A percentile compares a stretch with the other conserved stretches of the same genome.
phyloP scores from a whole-genome alignment of 1,284 basidiomycete genomes.

The Cryptococcus maquisensis region DNA sequence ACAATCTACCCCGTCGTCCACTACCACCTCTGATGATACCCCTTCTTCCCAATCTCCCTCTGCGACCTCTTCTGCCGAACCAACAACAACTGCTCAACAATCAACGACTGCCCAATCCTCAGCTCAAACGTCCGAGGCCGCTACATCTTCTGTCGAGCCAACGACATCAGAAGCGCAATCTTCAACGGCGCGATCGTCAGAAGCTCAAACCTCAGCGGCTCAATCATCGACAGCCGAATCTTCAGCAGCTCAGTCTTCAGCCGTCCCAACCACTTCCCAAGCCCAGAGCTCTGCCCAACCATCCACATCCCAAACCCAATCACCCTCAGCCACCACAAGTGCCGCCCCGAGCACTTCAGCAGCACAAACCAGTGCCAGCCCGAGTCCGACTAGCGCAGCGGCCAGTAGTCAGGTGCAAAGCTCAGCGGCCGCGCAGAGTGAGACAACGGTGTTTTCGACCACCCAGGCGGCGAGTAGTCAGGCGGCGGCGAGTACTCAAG shows the following conservation, averaged over 20 bases:
- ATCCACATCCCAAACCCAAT: not conserved
- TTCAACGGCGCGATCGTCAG: slow-evolving; percentile 1
- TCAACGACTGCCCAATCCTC: slow-evolving; percentile 11
- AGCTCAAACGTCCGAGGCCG: not conserved
- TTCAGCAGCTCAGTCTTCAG: slow-evolving; percentile 7
- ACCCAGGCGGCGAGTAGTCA: not conserved
- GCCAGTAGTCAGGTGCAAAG: slow-evolving; percentile 2
- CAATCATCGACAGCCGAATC: slow-evolving; percentile 7
- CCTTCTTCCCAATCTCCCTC: not conserved
- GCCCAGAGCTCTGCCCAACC: not conserved
- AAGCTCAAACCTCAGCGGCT: not conserved
- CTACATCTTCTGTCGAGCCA: not conserved
- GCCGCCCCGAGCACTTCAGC: slow-evolving; percentile 3
- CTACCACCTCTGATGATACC: not conserved
- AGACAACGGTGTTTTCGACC: not conserved
- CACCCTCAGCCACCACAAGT: not conserved
- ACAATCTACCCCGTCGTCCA: slow-evolving; percentile 3
- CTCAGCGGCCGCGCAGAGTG: not conserved
- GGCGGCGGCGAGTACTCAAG: not conserved
- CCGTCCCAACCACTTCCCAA: slow-evolving; percentile 2
- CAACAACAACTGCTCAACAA: slow-evolving; percentile 4
- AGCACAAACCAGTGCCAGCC: not conserved
- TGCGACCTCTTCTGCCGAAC: not conserved
- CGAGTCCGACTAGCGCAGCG: not conserved
- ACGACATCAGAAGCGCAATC: slow-evolving; percentile 10